Conservation (phyloP, 2,329 filamentous ascomycete species). For the Cladosporium sp. region DNA sequence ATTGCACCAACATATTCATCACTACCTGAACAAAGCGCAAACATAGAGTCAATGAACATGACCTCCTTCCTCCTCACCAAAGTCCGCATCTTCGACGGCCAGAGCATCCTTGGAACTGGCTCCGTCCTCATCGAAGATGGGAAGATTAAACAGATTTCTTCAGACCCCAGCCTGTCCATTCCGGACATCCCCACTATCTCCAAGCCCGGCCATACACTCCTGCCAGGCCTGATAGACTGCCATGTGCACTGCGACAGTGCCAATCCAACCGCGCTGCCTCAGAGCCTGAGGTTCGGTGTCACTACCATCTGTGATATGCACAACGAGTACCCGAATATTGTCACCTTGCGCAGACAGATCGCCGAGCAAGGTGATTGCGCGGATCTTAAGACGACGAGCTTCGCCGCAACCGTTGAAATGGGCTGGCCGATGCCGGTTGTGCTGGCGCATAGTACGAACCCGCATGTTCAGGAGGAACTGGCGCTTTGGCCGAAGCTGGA, state of each 20-base stretch:
- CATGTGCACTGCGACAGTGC: constrained; percentile 44
- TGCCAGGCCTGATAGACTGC: constrained; percentile 47
- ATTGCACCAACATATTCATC: no score
- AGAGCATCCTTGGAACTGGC: constrained; percentile 35
- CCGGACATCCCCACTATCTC: constrained; percentile 30
- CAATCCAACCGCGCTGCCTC: constrained; percentile 34
- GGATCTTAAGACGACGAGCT: constrained; percentile 45
- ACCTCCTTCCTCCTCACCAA: constrained; percentile 36
- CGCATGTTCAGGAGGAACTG: constrained; percentile 25
- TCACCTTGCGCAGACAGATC: constrained; percentile 26
- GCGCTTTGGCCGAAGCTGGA: constrained; percentile 44
- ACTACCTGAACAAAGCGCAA: no score
- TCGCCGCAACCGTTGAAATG: constrained; percentile 45
- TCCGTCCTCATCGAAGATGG: constrained; percentile 38
- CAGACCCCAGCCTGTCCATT: constrained; percentile 1
- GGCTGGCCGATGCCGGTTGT: constrained; percentile 47
- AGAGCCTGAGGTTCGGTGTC: constrained; percentile 45
- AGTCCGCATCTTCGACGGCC: constrained; percentile 44
- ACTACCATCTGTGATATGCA: constrained; percentile 50
- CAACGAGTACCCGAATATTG: constrained; percentile 32
- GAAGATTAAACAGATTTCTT: constrained; percentile 31
- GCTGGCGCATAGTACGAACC: constrained; percentile 15
- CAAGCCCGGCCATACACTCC: constrained; percentile 41
- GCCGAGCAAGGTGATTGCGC: constrained; percentile 33
- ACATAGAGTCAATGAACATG: constrained; percentile 13